Base-by-base conservation (phyloP, 371 early-diverging fungal genomes). In the Coemansia sp. region DNA sequence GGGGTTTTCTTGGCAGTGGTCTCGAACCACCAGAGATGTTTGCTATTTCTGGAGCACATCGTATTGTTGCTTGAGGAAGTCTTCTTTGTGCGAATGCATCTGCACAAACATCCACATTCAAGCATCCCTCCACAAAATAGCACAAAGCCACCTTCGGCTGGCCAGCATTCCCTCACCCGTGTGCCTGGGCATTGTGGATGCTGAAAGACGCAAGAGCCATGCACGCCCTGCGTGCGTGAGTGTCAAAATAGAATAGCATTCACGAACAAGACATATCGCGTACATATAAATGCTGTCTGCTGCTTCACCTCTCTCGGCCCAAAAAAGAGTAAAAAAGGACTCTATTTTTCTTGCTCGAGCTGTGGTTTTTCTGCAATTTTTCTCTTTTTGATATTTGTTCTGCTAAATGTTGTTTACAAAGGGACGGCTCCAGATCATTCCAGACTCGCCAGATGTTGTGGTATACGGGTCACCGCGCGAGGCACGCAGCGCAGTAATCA, bases 401-500 rank as follows among this genome's bases (percentile, higher is more conserved):
- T 53, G 53, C 53, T 26, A 53, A 53, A 53, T 53, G 24, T 27
- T 69, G 13, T 66, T 72, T 45, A 60, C 61, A 26, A 63, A 63
- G 45, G 67, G 72, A 39, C 65, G 54, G 58, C 69, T 77, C 31
- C 66, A 66, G 16, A 27, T 77, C 47, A 66, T 72, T 29, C 73
- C 61, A 37, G 73, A 77, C 22, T 42, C 69, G 34, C 51, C 69
- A 6, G 73, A 77, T 22, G 55, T 77, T 11, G 37, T 69, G 2
- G 66, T 77, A 7, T 54, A 66, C 27, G 77, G 77, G 11, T 34
- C 69, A 13, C 66, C 63, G n/a, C 50, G 69, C 8, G 77, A 69
- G 18, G 74, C 77, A 10, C 77, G 69, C 8, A 58, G 66, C 42
- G 52, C 66, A 1, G 42, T 69, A 42, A 40, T 77, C 37, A 57